Evolutionary conservation across 768 basidiomycete genomes (phyloP).

Genomic region (Leccinum subgranulosum): DNA sequence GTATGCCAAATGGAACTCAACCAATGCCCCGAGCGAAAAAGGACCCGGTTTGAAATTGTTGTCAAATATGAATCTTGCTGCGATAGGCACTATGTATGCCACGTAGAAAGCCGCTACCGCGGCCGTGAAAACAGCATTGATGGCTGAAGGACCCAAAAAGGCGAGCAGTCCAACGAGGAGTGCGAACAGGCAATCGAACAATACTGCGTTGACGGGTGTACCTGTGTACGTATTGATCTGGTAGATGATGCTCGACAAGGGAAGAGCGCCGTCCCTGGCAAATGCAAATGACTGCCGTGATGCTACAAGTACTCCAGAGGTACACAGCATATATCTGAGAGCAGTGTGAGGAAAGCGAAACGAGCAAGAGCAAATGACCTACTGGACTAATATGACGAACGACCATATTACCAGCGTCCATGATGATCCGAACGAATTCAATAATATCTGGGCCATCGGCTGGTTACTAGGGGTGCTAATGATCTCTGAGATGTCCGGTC

Average conservation of each 20-base stretch:
- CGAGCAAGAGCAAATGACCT: conserved; percentile 1
- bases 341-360: neutral
- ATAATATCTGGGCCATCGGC: conserved; percentile 42
- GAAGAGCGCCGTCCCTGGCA: conserved; percentile 56
- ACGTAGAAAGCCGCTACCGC: conserved; percentile 43
- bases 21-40: conserved; percentile 41
- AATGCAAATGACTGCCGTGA: conserved; percentile 57
- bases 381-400: conserved; percentile 48
- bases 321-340: conserved; percentile 43
- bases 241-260: conserved; percentile 51
- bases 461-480: conserved; percentile 31
- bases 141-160: conserved; percentile 51
- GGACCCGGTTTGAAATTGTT: conserved; percentile 45
- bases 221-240: conserved; percentile 46
- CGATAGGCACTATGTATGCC: conserved; percentile 44
- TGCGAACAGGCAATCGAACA: conserved; percentile 42
- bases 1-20: conserved; percentile 14
- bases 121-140: conserved; percentile 53
- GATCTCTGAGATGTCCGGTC: conserved; percentile 40
- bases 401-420: conserved; percentile 50
- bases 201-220: conserved; percentile 59
- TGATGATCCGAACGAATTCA: conserved; percentile 38
- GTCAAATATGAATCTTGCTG: conserved; percentile 43
- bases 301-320: conserved; percentile 34
- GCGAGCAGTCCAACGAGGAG: conserved; percentile 49